These are phyloP conservation scores for Alternaria gansuensis DNA, from an alignment of 2,329 filamentous ascomycete species.

Conservation along the genomic window DNA sequence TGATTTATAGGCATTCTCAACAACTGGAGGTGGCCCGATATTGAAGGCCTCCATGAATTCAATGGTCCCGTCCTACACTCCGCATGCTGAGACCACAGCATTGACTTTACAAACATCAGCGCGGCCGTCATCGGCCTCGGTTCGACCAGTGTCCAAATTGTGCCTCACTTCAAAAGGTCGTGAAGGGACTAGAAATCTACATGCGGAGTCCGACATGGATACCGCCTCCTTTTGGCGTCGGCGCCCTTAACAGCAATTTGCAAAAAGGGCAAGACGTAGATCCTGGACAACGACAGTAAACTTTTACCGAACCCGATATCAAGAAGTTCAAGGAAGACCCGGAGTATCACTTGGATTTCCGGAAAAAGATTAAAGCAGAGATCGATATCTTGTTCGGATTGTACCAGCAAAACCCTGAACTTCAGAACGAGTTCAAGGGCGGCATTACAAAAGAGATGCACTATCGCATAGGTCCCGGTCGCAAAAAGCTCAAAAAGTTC, in stretches of 20 bases:
- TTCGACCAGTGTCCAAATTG: conserved; percentile 49
- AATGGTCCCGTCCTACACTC: conserved; percentile 57
- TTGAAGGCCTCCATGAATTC: conserved; percentile 55
- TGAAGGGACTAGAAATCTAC: conserved; percentile 48
- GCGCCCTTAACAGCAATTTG: conserved; percentile 45
- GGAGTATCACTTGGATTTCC: conserved; percentile 61
- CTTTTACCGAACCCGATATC: conserved; percentile 62
- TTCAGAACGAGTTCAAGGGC: conserved; percentile 56
- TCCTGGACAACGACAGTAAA: conserved; percentile 55
- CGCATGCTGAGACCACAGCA: conserved; percentile 55
- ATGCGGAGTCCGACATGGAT: conserved; percentile 55
- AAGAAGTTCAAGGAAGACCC: conserved; percentile 68
- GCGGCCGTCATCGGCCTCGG: conserved; percentile 49
- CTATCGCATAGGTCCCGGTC: conserved; percentile 51
- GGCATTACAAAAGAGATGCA: conserved; percentile 56
- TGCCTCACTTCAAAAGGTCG: conserved; percentile 52
- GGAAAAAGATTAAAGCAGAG: conserved; percentile 60
- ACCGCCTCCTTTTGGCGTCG: conserved; percentile 50
- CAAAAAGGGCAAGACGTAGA: conserved; percentile 51
- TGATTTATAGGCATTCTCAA: conserved; percentile 54
- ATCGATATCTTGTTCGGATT: conserved; percentile 64
- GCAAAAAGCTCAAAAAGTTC: conserved; percentile 55
- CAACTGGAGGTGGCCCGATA: conserved; percentile 57
- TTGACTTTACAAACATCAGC: conserved; percentile 44
- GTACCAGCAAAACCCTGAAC: conserved; percentile 59